Evolutionary conservation across 805 yeast species (phyloP), one percentile per base, ranked within the genome.

Genomic region (Spathaspora girioi): DNA sequence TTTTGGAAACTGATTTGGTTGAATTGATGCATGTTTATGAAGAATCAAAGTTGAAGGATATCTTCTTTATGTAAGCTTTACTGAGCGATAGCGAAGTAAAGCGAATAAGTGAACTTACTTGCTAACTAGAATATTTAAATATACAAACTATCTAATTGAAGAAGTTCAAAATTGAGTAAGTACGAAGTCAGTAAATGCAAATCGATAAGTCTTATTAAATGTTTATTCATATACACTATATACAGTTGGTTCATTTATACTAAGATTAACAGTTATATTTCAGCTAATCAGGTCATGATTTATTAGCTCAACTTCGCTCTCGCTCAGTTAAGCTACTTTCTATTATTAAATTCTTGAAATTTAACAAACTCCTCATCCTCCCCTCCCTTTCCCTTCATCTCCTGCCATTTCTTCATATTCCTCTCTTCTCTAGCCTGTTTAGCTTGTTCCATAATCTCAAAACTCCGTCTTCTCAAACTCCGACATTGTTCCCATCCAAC

Each of bases 401-500:
- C 57, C 27, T 65, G 66, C 60, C 67, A 61, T 56, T 67, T 68
- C 59, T 64, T 64, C 31, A 53, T 56, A 51, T 66, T 65, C 54
- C 67, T 71, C 46, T 69, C 74, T 50, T 56, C 63, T 48, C 66
- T 75, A 51, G 58, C 73, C 52, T 79, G 80, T 59, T 82, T 84
- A 0, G 96, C 96, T 60, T 79, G 68, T 52, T 81, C 83, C 46
- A 92, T 86, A 51, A 84, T 83, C 54, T 80, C 79, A 63, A 82
- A 77, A 50, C 87, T 82, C 55, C 81, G 79, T 60, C 85, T 76
- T 65, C 96, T 77, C 45, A 82, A 77, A 46, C 82, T 75, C 52
- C 96, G 77, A 66, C 98, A 92, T 68, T 90, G 96, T 64, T 92
- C 97, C 97, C 97, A 92, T 1, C 96, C 89, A 26, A 88, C 83